A percentile compares a stretch with the other conserved stretches of the same genome.
Conservation (phyloP, 805 yeast genomes). For the Wickerhamomyces bisporus region DNA sequence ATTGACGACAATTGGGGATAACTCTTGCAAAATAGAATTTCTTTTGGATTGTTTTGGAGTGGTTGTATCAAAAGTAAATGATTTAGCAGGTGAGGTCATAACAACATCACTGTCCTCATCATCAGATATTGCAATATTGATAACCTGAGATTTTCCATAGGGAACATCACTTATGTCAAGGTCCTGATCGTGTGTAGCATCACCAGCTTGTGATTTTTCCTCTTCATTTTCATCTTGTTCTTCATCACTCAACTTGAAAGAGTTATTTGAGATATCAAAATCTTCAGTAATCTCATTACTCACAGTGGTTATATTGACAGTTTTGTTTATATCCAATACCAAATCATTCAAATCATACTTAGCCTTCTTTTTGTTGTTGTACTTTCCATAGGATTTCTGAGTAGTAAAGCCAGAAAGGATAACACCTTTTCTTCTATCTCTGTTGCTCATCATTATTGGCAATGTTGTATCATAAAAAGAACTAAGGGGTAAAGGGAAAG, state of each 20-base stretch:
- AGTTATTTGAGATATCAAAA: constrained; percentile 23
- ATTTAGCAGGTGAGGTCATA: constrained; percentile 14
- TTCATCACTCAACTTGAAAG: constrained; percentile 20
- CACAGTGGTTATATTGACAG: constrained; percentile 1
- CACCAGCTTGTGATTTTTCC: constrained; percentile 2
- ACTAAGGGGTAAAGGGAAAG: background rate
- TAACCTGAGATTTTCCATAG: constrained; percentile 14
- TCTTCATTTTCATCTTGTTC: constrained; percentile 9
- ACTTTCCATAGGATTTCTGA: constrained; percentile 19
- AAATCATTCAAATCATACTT: constrained; percentile 21
- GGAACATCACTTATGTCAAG: constrained; percentile 16
- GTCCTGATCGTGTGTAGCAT: constrained; percentile 6
- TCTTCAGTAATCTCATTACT: constrained; percentile 5
- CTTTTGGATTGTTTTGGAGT: constrained; percentile 8
- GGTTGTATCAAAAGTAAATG: background rate
- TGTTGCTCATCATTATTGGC: constrained; percentile 13
- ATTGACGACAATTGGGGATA: constrained; percentile 13
- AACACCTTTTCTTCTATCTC: constrained; percentile 24
- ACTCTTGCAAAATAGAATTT: constrained; percentile 11
- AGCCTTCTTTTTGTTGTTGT: constrained; percentile 19
- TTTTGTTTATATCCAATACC: constrained; percentile 13
- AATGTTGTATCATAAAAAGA: background rate
- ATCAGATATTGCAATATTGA: constrained; percentile 22
- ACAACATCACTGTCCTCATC: constrained; percentile 18
- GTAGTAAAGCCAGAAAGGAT: constrained; percentile 12